phyloP scores from a whole-genome alignment of 768 basidiomycete species.

The Panus rudis region DNA sequence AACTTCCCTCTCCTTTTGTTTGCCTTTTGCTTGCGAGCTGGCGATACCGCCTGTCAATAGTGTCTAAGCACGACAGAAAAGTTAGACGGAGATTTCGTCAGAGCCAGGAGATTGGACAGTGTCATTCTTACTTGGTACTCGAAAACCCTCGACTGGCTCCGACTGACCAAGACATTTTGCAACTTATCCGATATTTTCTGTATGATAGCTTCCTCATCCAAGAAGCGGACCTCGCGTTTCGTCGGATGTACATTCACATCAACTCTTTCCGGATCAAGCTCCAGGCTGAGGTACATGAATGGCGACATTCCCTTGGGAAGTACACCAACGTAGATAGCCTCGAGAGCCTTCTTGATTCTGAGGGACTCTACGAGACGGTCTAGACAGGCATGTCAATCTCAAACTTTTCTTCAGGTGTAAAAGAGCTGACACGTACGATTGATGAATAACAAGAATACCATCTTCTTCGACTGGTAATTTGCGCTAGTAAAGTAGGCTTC shows the following conservation, averaged over 20 bases:
- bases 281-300: slow-evolving; percentile 88
- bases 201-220: slow-evolving; percentile 84
- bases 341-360: slow-evolving; percentile 81
- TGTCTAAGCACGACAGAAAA: slow-evolving; percentile 34
- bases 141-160: slow-evolving; percentile 54
- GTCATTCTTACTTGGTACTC: slow-evolving; percentile 56
- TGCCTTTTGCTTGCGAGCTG: slow-evolving; percentile 17
- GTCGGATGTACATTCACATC: slow-evolving; percentile 99
- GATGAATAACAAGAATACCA: slow-evolving; percentile 83
- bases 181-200: slow-evolving; percentile 69
- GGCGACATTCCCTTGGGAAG: slow-evolving; percentile 87
- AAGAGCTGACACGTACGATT: slow-evolving; percentile 59
- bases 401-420: neutral
- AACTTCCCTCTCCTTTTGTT: slow-evolving; percentile 35
- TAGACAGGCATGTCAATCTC: slow-evolving; percentile 24
- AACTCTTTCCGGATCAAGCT: slow-evolving; percentile 79
- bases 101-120: neutral
- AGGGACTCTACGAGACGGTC: slow-evolving; percentile 90
- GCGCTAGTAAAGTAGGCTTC: slow-evolving; percentile 77
- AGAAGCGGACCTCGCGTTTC: slow-evolving; percentile 92
- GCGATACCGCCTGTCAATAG: slow-evolving; percentile 48
- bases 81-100: neutral
- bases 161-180: slow-evolving; percentile 53
- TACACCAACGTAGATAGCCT: slow-evolving; percentile 75
- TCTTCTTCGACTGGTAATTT: slow-evolving; percentile 87